A percentile compares a stretch with the other conserved stretches of the same genome.
phyloP scores from a whole-genome alignment of 768 basidiomycete genomes.

The Hericium erinaceus region DNA sequence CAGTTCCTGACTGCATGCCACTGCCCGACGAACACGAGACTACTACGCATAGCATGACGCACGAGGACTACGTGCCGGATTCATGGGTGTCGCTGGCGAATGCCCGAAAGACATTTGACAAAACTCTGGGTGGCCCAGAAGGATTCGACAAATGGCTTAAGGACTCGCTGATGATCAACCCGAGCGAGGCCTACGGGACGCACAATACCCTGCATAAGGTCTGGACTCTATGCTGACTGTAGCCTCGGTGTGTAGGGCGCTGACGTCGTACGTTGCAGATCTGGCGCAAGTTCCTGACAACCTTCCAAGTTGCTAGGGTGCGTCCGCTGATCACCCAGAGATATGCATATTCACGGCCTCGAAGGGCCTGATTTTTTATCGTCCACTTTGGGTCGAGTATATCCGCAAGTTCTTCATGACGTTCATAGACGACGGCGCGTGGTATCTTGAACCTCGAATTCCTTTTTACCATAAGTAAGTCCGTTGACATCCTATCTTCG shows the following conservation, averaged over 20 bases:
- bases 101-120: constrained; percentile 46
- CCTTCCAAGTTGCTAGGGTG: constrained; percentile 40
- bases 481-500: not conserved
- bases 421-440: constrained; percentile 62
- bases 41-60: constrained; percentile 26
- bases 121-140: constrained; percentile 44
- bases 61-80: constrained; percentile 31
- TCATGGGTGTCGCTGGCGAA: constrained; percentile 46
- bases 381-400: constrained; percentile 52
- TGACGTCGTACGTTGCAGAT: constrained; percentile 40
- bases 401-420: constrained; percentile 52
- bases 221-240: not conserved
- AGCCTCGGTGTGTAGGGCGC: not conserved
- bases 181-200: constrained; percentile 61
- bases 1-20: constrained; percentile 45
- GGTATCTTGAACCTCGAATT: constrained; percentile 59
- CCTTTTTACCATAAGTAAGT: constrained; percentile 52
- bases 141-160: constrained; percentile 65
- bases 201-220: constrained; percentile 66
- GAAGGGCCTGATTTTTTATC: constrained; percentile 32
- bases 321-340: not conserved
- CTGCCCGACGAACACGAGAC: constrained; percentile 28
- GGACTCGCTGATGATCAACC: constrained; percentile 54
- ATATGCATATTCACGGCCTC: constrained; percentile 8
- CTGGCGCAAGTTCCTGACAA: constrained; percentile 62